Evolutionary conservation across 202 grass and related monocot species (phyloP).

Genomic region (Carex arenaria): DNA sequence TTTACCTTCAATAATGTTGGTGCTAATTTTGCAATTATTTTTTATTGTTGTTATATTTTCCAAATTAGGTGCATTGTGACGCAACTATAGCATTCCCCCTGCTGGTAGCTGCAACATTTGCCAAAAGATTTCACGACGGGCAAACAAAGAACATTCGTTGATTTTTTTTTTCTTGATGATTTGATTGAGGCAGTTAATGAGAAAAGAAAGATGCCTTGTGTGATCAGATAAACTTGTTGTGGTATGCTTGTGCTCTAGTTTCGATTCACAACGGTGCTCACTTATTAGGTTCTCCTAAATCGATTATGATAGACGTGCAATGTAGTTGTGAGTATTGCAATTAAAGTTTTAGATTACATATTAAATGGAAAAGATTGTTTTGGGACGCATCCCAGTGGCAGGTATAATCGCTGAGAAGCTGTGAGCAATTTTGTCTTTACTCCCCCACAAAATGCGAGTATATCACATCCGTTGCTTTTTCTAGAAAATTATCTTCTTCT

Average conservation of each 20-base stretch:
- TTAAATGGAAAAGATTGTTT: no score
- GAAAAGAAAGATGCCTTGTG: neutral
- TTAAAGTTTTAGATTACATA: neutral
- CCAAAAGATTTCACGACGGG: constrained; percentile 28
- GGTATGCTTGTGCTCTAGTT: neutral
- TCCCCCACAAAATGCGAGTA: neutral
- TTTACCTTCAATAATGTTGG: neutral
- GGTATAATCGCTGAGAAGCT: neutral
- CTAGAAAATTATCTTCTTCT: no score
- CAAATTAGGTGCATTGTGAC: constrained; percentile 86
- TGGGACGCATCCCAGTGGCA: no score
- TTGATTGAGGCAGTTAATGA: neutral
- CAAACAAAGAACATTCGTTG: constrained; percentile 2
- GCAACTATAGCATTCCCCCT: constrained; percentile 84
- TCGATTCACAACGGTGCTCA: neutral
- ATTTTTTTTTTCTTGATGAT: neutral
- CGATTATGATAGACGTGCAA: neutral
- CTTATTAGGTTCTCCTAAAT: neutral
- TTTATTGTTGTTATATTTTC: neutral
- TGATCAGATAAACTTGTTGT: neutral
- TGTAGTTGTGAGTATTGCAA: neutral
- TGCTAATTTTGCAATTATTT: neutral
- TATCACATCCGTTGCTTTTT: neutral
- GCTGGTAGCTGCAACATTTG: constrained; percentile 84
- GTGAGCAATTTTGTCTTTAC: neutral